Percentiles rank a stretch among this genome's conserved stretches.
Evolutionary conservation across 228 moss, liverwort and hornwort genomes (phyloP).

Genomic region (Sphagnum fallax): DNA sequence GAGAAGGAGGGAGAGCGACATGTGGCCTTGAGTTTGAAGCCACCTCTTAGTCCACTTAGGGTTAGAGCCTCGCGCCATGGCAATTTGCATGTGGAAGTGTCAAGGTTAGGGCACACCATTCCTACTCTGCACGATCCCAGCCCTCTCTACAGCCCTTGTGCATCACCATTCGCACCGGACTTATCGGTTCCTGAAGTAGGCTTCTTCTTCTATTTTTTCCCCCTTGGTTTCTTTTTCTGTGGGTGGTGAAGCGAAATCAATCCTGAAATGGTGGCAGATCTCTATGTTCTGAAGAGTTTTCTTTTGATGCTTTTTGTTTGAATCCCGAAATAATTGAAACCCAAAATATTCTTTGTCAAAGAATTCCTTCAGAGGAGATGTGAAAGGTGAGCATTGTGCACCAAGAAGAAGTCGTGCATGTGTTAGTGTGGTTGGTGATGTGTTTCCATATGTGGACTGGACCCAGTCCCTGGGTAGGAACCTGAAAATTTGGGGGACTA

Average conservation of each 20-base stretch:
- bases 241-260: too few species aligned
- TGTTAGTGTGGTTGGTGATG: too few species aligned
- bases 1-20: background rate
- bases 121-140: constrained; percentile 15
- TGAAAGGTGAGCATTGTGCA: too few species aligned
- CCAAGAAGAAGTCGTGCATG: too few species aligned
- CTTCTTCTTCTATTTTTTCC: background rate
- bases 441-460: too few species aligned
- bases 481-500: too few species aligned
- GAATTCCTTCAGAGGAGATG: too few species aligned
- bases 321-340: too few species aligned
- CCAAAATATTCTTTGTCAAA: too few species aligned
- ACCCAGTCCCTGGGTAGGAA: too few species aligned
- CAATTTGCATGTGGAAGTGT: constrained; percentile 46
- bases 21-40: too few species aligned
- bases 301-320: background rate
- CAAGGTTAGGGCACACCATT: constrained; percentile 25
- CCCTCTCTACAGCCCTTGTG: constrained; percentile 32
- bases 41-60: constrained; percentile 33
- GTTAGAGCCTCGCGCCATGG: constrained; percentile 14
- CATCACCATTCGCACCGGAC: constrained; percentile 43
- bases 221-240: background rate
- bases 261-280: background rate
- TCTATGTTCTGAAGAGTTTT: background rate
- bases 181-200: constrained; percentile 30